Conservation (phyloP, 1,139 yeast genomes). For the Kodamaea alishanica region DNA sequence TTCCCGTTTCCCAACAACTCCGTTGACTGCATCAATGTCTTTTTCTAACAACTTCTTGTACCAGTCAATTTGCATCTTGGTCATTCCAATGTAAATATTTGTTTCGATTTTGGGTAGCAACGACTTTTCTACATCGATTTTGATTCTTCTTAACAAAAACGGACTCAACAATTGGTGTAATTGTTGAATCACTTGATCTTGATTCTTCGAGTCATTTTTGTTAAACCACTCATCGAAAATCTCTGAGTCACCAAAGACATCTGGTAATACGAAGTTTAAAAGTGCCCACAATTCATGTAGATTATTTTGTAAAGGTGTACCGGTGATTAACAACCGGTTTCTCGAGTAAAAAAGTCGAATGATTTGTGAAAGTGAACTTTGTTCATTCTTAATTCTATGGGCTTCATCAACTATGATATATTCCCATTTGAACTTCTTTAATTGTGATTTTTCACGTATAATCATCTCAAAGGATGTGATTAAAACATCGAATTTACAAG, state of each 20-base stretch:
- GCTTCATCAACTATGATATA: slow-evolving; percentile 95
- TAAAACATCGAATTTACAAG: slow-evolving; percentile 82
- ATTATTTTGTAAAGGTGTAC: slow-evolving; percentile 94
- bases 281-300: slow-evolving; percentile 95
- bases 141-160: slow-evolving; percentile 82
- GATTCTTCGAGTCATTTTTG: slow-evolving; percentile 41
- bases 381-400: slow-evolving; percentile 93
- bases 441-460: slow-evolving; percentile 74
- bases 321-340: slow-evolving; percentile 83
- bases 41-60: slow-evolving; percentile 83
- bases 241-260: slow-evolving; percentile 87
- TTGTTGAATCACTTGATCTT: slow-evolving; percentile 78
- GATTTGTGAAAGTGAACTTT: slow-evolving; percentile 83
- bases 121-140: slow-evolving; percentile 89
- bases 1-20: slow-evolving; percentile 82
- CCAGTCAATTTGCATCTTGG: slow-evolving; percentile 92
- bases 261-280: slow-evolving; percentile 84
- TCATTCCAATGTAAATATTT: slow-evolving; percentile 89
- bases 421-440: slow-evolving; percentile 88
- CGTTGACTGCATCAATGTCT: slow-evolving; percentile 95
- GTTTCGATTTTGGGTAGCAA: slow-evolving; percentile 86
- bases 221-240: slow-evolving; percentile 90
- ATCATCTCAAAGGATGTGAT: slow-evolving; percentile 93
- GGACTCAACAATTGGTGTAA: slow-evolving; percentile 84
- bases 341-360: slow-evolving; percentile 82